Base-by-base conservation (phyloP, 1,284 basidiomycete species). In the Inonotus obliquus region DNA sequence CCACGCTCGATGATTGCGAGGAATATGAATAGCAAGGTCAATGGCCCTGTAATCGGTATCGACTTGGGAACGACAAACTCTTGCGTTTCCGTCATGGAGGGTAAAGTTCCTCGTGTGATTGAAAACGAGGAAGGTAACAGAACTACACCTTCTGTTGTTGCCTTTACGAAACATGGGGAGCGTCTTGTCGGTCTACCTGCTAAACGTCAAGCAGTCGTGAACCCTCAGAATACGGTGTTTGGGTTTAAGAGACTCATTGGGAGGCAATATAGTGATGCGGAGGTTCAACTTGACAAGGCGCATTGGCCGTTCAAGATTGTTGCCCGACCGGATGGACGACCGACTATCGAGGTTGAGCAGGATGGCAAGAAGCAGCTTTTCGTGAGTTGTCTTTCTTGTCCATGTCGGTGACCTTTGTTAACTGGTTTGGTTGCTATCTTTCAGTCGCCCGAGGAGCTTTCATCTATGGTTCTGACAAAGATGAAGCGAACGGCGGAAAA, bases 111-210 rank as follows among this genome's bases (percentile, higher is more conserved):
- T 61, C 90, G 93, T 69, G 96, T 99, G 67, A 91, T 99, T 70
- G 96, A 98, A 78, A 98, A 99, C 81, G 80, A 95, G 11, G 96
- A 99, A 81, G 96, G 96, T 81, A 93, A 92, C 65, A 88, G 96
- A 71, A 98, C 96, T 67, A 99, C 96, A 32, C 97, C 97, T 9
- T 99, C 96, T 57, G 94, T 98, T 62, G 94, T 99, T 67, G 97
- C 96, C 47, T 99, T 99, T 84, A 95, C 96, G 67, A 98, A 98
- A 77, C 86, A 94, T 70, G 91, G 91, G 64, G 93, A 96, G 74
- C 91, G 93, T 67, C 83, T 97, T 48, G 92, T 98, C 66, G 96
- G 96, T 77, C 85, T 97, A 57, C 96, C 97, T 38, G 97, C 96
- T 44, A 96, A 98, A 78, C 93, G 96, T 62, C 96, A 98, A 77